A percentile compares a stretch with the other conserved stretches of the same genome.
Conservation (phyloP, 176 grass and related monocot species). For the Chloris gayana region DNA sequence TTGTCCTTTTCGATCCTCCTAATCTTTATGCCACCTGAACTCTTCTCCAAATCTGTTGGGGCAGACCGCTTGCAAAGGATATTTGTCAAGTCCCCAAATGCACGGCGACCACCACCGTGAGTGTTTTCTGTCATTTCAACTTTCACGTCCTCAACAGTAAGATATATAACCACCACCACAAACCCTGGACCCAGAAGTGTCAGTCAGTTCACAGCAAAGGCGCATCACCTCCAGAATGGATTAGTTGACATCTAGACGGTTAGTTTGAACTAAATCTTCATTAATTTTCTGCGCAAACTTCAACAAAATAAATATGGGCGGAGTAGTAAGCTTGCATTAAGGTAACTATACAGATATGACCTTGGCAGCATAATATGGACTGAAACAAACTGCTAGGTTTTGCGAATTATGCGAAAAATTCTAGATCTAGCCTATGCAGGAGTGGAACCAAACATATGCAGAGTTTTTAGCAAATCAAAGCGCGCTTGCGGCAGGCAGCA, state of each 20-base stretch:
- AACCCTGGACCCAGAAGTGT: not conserved
- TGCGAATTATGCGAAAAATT: not conserved
- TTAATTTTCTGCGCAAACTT: no score
- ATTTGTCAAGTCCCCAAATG: conserved; percentile 48
- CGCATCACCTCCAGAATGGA: no score
- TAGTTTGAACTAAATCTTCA: no score
- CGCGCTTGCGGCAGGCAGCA: not conserved
- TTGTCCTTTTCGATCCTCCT: conserved; percentile 22
- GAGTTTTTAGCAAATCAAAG: conserved; percentile 10
- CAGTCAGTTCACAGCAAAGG: conserved; percentile 5
- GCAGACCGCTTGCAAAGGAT: conserved; percentile 45
- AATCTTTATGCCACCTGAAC: conserved; percentile 34
- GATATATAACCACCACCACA: not conserved
- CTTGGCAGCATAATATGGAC: not conserved
- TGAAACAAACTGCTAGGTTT: conserved; percentile 13
- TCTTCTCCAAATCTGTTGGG: conserved; percentile 35
- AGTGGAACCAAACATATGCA: not conserved
- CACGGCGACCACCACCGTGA: conserved; percentile 31
- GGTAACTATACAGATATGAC: not conserved
- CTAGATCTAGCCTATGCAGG: not conserved
- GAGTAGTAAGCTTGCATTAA: not conserved
- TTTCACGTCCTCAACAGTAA: not conserved
- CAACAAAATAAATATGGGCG: no score
- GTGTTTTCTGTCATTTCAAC: conserved; percentile 35
- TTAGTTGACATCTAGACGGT: no score